phyloP scores from a whole-genome alignment of 1,284 basidiomycete genomes.

The Moesziomyces sp. region DNA sequence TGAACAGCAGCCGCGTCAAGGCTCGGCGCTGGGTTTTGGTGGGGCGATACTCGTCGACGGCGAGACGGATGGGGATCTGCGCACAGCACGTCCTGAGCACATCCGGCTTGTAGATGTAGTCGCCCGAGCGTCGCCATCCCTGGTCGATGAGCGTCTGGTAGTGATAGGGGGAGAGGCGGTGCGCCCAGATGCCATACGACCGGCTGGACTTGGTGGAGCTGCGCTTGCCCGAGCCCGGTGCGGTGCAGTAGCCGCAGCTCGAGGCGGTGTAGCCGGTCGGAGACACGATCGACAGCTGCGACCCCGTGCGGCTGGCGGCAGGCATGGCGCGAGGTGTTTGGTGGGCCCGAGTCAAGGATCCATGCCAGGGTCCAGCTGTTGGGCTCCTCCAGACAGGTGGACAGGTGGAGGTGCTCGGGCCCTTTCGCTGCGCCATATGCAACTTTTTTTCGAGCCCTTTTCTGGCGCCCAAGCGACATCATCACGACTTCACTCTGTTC shows the following conservation, averaged over 20 bases:
- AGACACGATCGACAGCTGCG: slow-evolving; percentile 40
- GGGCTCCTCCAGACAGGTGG: background rate
- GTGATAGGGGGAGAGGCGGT: slow-evolving; percentile 47
- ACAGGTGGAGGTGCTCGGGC: slow-evolving; percentile 5
- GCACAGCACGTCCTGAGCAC: slow-evolving; percentile 59
- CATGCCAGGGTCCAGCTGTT: background rate
- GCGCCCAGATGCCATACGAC: slow-evolving; percentile 68
- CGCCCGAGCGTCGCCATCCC: slow-evolving; percentile 62
- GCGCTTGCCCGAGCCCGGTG: slow-evolving; percentile 61
- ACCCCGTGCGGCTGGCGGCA: slow-evolving; percentile 1
- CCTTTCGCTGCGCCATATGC: slow-evolving; percentile 3
- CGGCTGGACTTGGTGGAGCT: slow-evolving; percentile 57
- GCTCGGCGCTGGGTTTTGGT: slow-evolving; percentile 46
- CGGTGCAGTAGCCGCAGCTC: slow-evolving; percentile 71
- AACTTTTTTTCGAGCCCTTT: slow-evolving; percentile 2
- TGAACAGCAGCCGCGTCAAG: slow-evolving; percentile 50
- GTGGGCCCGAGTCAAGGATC: background rate
- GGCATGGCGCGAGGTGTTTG: slow-evolving; percentile 8
- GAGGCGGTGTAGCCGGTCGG: slow-evolving; percentile 70
- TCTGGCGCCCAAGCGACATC: background rate
- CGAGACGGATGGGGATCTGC: slow-evolving; percentile 58
- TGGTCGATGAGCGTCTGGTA: slow-evolving; percentile 61
- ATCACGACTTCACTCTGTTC: background rate
- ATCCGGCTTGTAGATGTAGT: slow-evolving; percentile 64
- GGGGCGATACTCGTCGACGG: slow-evolving; percentile 25